Base-by-base conservation (phyloP, 495 filamentous ascomycete genomes). In the Parathielavia appendiculata region DNA sequence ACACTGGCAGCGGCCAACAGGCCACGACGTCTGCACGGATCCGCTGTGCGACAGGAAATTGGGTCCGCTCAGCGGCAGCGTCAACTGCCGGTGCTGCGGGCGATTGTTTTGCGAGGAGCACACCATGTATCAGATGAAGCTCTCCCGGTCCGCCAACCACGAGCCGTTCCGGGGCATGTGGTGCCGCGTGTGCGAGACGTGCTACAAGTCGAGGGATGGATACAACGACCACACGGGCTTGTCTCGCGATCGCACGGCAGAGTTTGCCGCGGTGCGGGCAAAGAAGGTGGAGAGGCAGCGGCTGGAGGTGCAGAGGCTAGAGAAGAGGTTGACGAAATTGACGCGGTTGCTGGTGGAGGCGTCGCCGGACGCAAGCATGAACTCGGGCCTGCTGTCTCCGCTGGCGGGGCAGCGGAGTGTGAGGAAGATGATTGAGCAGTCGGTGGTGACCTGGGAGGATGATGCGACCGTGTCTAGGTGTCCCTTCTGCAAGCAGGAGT, bases 51-150 rank as follows among this genome's bases (percentile, higher is more conserved):
- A 86, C 20, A 85, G 86, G 68, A 82, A 83, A 30, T 76, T 97
- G 13, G 90, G 89, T 5, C 81, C 85, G 13, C 79, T 86, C 20
- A 90, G 86, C 61, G 91, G 92, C 16, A 89, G 79, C 58, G 84
- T 97, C 62, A 96, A 98, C 66, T 98, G 93, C 67, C 79, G 93
- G 54, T 88, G 90, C 52, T 98, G 93, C 61, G 93, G 93, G 0
- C 87, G 84, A 61, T 76, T 98, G 36, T 98, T 97, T 68, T 98
- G 93, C 73, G 92, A 97, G 68, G 90, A 95, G 62, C 95, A 98
- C 75, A 97, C 92, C 34, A 96, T 97, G 93, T 98, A 97, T 65
- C 92, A 97, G 75, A 97, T 97, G 89, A 97, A 93, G 79, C 81
- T 98, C 19, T 96, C 90, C 11, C 80, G 92, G 47, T 86, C 90